Evolutionary conservation across 805 yeast species (phyloP).

Genomic region (Candida ovalis): DNA sequence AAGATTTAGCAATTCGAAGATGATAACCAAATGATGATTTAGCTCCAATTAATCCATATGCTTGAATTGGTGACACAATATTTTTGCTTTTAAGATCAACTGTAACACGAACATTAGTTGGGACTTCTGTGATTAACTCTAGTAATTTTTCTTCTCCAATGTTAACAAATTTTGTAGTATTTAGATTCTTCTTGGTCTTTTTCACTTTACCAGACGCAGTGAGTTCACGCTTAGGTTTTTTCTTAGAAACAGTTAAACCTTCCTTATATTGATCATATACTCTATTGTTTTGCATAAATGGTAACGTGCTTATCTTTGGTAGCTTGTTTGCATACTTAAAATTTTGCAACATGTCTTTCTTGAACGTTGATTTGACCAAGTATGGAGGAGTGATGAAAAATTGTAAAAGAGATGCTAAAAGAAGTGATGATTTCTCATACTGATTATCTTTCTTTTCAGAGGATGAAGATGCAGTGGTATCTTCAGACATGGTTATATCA

Average conservation of each 20-base stretch:
- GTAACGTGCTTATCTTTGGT: slow-evolving; percentile 70
- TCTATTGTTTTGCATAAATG: slow-evolving; percentile 57
- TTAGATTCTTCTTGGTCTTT: slow-evolving; percentile 46
- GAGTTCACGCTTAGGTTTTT: slow-evolving; percentile 37
- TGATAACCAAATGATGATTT: slow-evolving; percentile 66
- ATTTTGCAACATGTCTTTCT: slow-evolving; percentile 37
- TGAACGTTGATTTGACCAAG: slow-evolving; percentile 60
- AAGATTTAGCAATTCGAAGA: slow-evolving; percentile 61
- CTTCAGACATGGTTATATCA: slow-evolving; percentile 3
- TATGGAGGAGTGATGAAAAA: slow-evolving; percentile 85
- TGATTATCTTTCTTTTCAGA: slow-evolving; percentile 10
- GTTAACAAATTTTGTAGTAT: slow-evolving; percentile 69
- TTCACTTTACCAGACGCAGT: slow-evolving; percentile 34
- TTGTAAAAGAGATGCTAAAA: slow-evolving; percentile 69
- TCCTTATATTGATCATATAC: slow-evolving; percentile 46
- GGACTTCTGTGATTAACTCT: slow-evolving; percentile 62
- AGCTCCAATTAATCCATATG: slow-evolving; percentile 63
- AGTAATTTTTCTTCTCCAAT: slow-evolving; percentile 62
- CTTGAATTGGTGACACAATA: slow-evolving; percentile 67
- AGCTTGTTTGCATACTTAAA: slow-evolving; percentile 62
- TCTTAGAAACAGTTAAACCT: slow-evolving; percentile 54
- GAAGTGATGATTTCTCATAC: slow-evolving; percentile 35
- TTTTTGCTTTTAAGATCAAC: slow-evolving; percentile 59
- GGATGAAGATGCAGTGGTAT: neutral
- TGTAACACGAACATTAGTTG: slow-evolving; percentile 76